phyloP scores from a whole-genome alignment of 108 stramenopile species.

The Nannochloropsis granulata region DNA sequence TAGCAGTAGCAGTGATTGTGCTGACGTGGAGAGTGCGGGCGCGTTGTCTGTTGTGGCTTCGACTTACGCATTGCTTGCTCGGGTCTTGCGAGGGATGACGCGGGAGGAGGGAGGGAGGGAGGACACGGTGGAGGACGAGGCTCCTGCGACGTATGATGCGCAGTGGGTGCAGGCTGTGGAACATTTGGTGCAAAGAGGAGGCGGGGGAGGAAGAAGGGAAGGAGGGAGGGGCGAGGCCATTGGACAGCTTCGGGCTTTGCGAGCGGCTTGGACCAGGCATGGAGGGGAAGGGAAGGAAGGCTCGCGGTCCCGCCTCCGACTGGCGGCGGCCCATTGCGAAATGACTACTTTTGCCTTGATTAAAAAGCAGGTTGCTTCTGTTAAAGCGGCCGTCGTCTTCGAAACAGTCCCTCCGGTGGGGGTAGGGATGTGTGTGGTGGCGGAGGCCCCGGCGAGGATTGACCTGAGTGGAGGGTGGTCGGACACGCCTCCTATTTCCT shows the following conservation, averaged over 20 bases:
- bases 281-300: background rate
- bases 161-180: background rate
- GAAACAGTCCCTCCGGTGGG: background rate
- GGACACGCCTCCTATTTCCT: conserved; percentile 30
- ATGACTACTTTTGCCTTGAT: background rate
- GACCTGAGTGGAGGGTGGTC: conserved; percentile 32
- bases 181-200: background rate
- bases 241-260: background rate
- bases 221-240: background rate
- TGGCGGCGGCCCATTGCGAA: background rate
- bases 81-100: background rate
- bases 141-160: background rate
- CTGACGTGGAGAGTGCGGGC: background rate
- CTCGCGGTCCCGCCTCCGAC: background rate
- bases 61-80: background rate
- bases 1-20: too few relatives aligned
- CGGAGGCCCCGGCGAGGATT: conserved; percentile 21
- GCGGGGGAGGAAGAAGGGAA: background rate
- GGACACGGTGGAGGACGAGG: background rate
- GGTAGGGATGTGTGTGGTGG: conserved; percentile 10
- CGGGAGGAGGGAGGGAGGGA: background rate
- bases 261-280: background rate
- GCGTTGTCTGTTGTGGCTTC: background rate
- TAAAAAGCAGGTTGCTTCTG: background rate
- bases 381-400: background rate